Conservation (phyloP, 2,329 filamentous ascomycete species). For the Pyrenophora teres region DNA sequence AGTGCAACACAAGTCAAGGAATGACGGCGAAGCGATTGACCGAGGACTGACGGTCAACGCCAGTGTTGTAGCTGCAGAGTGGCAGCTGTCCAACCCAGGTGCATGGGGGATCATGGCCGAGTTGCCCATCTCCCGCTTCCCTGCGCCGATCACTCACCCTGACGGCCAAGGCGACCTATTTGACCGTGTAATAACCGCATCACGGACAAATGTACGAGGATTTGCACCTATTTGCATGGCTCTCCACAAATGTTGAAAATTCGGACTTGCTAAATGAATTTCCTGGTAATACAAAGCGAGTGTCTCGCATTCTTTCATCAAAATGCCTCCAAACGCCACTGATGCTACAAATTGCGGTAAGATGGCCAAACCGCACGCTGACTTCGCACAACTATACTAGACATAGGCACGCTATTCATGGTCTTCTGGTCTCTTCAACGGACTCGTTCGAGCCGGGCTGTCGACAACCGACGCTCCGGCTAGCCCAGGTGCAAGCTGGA, state of each 20-base stretch:
- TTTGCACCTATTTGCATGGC: background rate
- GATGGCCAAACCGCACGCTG: conserved; percentile 6
- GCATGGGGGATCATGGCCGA: background rate
- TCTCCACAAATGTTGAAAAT: background rate
- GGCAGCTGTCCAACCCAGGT: background rate
- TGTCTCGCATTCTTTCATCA: conserved; percentile 5
- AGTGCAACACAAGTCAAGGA: background rate
- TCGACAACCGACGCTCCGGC: conserved; percentile 23
- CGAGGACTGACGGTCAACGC: conserved; percentile 9
- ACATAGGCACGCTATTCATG: conserved; percentile 40
- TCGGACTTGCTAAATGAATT: conserved; percentile 1
- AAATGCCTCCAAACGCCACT: conserved; percentile 8
- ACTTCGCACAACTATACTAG: background rate
- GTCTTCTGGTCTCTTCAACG: conserved; percentile 54
- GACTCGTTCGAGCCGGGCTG: conserved; percentile 42
- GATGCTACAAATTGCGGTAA: conserved; percentile 20
- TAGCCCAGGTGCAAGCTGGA: conserved; percentile 43
- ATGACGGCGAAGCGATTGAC: background rate
- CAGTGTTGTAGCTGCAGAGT: conserved; percentile 6
- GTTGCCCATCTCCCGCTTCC: too few relatives aligned
- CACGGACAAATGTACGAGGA: too few relatives aligned
- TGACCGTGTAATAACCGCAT: too few relatives aligned
- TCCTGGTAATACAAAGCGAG: conserved; percentile 11
- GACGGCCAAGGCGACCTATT: too few relatives aligned
- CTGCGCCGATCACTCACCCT: too few relatives aligned